Evolutionary conservation across 441 rosid species (phyloP), one percentile per base, ranked within the genome.

Genomic region (Adansonia madagascariensis): DNA sequence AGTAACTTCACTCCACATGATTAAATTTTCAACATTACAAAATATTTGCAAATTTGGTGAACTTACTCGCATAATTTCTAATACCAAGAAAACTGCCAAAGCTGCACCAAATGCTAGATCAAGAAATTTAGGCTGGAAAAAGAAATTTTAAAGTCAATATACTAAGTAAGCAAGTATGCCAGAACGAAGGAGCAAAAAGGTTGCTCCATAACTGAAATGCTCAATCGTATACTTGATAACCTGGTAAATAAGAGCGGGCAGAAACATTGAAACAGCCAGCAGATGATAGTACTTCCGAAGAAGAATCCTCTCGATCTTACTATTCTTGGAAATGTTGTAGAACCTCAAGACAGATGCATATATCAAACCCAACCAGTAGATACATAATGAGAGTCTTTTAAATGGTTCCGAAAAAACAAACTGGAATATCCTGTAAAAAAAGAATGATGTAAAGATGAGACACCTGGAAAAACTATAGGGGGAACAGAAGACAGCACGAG

Each of bases 91-190:
- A 75, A 85, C 91, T 8, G 92, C 93, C 88, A 96, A 83, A 73
- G 99, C 98, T 63, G 85, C 98, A 78, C 98, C 99, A 87, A 94
- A 94, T 77, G 98, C 99, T 57, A 94, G 93, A 86, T 92, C 91
- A 71, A 97, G 98, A 27, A 27, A 27, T 27, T 27, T 27, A 1
- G 31, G 31, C 31, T 27, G 31, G 2, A 27, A 27, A 27, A 27
- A 27, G 31, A 27, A 27, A 27, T 27, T 27, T 1, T 1, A 27
- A 27, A 27, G 47, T 71, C 49, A 35, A 35, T 49, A 49, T 74
- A 47, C 57, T 15, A 41, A 47, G 35, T 24, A 78, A 77, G 59
- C 27, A 10, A 75, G 4, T 11, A 76, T n/a, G n/a, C 68, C 14
- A 41, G 35, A 74, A 79, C 17, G 24, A 2, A 76, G 24, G 47